A percentile compares a stretch with the other conserved stretches of the same genome.
Evolutionary conservation across 495 filamentous ascomycete genomes (phyloP).

Genomic region (Lindgomyces ingoldianus): DNA sequence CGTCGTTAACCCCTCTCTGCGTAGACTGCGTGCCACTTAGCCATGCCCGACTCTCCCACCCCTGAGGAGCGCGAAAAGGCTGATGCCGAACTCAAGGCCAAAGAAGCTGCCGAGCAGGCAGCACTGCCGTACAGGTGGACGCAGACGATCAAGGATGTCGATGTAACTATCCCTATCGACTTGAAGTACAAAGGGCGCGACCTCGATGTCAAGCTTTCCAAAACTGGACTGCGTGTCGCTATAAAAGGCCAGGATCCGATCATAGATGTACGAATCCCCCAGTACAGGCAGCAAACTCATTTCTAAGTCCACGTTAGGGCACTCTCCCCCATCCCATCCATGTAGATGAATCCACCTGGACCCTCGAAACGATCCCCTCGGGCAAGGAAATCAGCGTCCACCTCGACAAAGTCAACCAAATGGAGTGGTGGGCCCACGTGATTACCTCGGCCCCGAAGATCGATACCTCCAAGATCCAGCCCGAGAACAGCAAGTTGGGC

Average conservation of each 20-base stretch:
- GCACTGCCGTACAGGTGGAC: slow-evolving; percentile 96
- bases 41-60: slow-evolving; percentile 41
- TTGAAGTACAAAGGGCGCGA: slow-evolving; percentile 82
- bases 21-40: too few relatives aligned
- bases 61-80: slow-evolving; percentile 61
- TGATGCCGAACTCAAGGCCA: slow-evolving; percentile 61
- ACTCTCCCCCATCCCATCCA: slow-evolving; percentile 77
- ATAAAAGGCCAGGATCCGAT: slow-evolving; percentile 87
- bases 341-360: slow-evolving; percentile 92
- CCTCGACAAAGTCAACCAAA: slow-evolving; percentile 94
- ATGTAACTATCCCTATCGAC: slow-evolving; percentile 74
- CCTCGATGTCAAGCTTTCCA: slow-evolving; percentile 78
- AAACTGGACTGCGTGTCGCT: slow-evolving; percentile 73
- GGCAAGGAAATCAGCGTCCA: slow-evolving; percentile 83
- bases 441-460: slow-evolving; percentile 81
- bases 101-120: slow-evolving; percentile 85
- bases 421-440: slow-evolving; percentile 97
- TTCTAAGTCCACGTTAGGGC: slow-evolving; percentile 59
- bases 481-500: slow-evolving; percentile 83
- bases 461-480: slow-evolving; percentile 91
- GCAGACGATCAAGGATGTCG: slow-evolving; percentile 90
- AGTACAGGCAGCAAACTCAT: background rate
- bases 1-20: too few relatives aligned
- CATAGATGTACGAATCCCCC: slow-evolving; percentile 65
- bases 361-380: slow-evolving; percentile 67